phyloP scores from a whole-genome alignment of 106 monocot species.

The Allium sativum region DNA sequence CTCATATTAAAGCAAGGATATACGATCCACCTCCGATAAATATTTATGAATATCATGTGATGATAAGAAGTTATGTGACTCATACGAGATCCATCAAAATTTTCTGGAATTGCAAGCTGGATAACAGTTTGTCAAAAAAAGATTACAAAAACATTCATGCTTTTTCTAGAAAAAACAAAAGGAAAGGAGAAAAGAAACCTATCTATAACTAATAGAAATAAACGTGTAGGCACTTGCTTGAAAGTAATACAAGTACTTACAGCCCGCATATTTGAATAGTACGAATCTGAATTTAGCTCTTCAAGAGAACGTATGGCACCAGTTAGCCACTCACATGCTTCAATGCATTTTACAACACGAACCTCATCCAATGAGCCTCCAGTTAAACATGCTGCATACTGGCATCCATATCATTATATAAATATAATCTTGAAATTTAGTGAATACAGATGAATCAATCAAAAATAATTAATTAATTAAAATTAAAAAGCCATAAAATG shows the following conservation, averaged over 20 bases:
- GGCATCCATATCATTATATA: slow-evolving; percentile 16
- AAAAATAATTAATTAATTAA: neutral
- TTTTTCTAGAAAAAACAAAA: too few species aligned
- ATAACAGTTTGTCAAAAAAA: too few species aligned
- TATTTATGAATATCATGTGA: too few species aligned
- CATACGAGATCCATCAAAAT: too few species aligned
- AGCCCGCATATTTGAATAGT: slow-evolving; percentile 74
- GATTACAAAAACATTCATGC: too few species aligned
- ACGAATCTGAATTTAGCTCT: slow-evolving; percentile 63
- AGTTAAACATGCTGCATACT: slow-evolving; percentile 68
- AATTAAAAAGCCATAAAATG: too few species aligned
- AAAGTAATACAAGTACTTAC: slow-evolving; percentile 27
- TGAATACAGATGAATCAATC: neutral
- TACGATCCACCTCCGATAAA: too few species aligned
- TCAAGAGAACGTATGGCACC: slow-evolving; percentile 52
- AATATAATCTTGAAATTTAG: slow-evolving; percentile 2
- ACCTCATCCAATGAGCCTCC: slow-evolving; percentile 79
- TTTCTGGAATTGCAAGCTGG: too few species aligned
- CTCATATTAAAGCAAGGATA: too few species aligned
- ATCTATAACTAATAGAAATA: neutral
- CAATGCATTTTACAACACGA: slow-evolving; percentile 67
- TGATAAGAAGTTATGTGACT: too few species aligned
- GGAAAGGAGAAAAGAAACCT: neutral
- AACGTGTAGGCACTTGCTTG: neutral
- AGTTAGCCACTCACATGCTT: slow-evolving; percentile 97